phyloP scores from a whole-genome alignment of 495 filamentous ascomycete species.

The Xylaria intraflava region DNA sequence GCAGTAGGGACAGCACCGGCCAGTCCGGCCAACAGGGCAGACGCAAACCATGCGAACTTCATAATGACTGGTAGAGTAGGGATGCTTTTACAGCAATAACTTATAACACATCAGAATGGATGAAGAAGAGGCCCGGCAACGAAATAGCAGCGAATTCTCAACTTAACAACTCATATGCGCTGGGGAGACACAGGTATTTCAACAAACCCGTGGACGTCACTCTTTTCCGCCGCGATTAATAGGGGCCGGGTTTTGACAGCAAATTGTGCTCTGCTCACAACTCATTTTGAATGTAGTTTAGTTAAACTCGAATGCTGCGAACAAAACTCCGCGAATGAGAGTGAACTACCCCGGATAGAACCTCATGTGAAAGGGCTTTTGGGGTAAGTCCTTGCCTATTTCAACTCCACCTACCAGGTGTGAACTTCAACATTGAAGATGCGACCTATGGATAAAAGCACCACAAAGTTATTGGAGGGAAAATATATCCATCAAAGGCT shows the following conservation, averaged over 20 bases:
- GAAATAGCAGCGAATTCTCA: too few species aligned
- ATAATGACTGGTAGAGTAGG: constrained; percentile 4
- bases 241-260: too few species aligned
- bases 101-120: not conserved
- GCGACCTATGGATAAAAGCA: not conserved
- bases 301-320: not conserved
- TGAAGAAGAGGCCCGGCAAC: not conserved
- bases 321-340: constrained; percentile 5
- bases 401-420: constrained; percentile 6
- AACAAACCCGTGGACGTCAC: not conserved
- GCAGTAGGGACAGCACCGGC: not conserved
- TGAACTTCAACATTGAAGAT: not conserved
- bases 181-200: not conserved
- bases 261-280: too few species aligned
- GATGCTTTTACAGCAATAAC: too few species aligned
- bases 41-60: constrained; percentile 16
- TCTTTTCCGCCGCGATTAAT: not conserved
- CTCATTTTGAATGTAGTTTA: not conserved
- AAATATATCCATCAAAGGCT: not conserved
- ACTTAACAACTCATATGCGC: not conserved
- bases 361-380: not conserved
- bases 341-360: not conserved
- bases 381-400: not conserved
- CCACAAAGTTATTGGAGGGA: constrained; percentile 2
- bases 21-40: not conserved